These are phyloP conservation scores for Rhizopogon vesiculosus DNA, from an alignment of 768 basidiomycete genomes.

Conservation along the genomic window DNA sequence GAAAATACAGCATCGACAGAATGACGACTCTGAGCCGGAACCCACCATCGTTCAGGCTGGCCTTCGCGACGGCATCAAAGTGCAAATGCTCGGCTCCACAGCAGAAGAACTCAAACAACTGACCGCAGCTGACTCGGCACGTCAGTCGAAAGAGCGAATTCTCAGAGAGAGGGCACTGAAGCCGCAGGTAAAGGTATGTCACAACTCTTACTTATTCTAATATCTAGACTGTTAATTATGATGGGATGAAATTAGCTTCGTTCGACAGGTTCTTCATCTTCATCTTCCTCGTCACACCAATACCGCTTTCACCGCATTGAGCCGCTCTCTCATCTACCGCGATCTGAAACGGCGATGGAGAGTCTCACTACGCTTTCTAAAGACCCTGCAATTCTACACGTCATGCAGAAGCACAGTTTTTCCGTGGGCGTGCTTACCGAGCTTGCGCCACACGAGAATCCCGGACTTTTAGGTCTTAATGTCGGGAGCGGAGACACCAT, in stretches of 20 bases:
- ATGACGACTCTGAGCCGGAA: constrained; percentile 15
- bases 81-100: constrained; percentile 71
- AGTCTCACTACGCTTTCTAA: constrained; percentile 55
- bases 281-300: constrained; percentile 32
- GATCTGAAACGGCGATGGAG: constrained; percentile 49
- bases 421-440: constrained; percentile 69
- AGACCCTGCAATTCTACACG: constrained; percentile 66
- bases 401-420: constrained; percentile 70
- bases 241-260: constrained; percentile 40
- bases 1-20: constrained; percentile 23
- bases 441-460: constrained; percentile 64
- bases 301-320: constrained; percentile 64
- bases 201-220: background rate
- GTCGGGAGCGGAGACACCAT: constrained; percentile 58
- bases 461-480: constrained; percentile 61
- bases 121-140: constrained; percentile 52
- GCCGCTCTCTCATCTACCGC: constrained; percentile 61
- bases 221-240: background rate
- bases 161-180: constrained; percentile 54
- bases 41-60: constrained; percentile 40
- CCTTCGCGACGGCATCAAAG: constrained; percentile 58
- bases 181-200: constrained; percentile 51
- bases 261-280: constrained; percentile 38
- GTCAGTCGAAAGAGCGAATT: constrained; percentile 52
- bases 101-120: constrained; percentile 50